Conservation (phyloP, 2,329 filamentous ascomycete species). For the Fusarium euwallaceae region DNA sequence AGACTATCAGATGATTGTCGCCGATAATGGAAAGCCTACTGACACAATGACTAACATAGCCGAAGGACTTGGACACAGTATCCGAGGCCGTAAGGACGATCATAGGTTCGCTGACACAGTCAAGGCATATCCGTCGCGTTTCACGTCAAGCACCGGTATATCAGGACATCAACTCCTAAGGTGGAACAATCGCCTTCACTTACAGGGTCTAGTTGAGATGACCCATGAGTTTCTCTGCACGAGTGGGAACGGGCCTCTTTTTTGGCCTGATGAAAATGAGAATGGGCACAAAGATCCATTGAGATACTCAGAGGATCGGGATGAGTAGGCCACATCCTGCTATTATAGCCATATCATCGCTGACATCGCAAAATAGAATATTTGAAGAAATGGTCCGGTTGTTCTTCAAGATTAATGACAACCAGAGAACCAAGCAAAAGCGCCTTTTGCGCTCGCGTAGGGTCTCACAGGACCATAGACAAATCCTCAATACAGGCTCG, state of each 20-base stretch:
- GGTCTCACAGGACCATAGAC: background rate
- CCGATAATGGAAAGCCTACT: background rate
- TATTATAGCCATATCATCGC: accelerated
- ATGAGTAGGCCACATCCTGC: background rate
- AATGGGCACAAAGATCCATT: background rate
- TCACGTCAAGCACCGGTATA: background rate
- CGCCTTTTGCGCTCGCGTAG: background rate
- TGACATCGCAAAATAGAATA: background rate
- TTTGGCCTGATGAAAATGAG: background rate
- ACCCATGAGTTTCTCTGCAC: slow-evolving; percentile 19
- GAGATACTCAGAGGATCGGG: background rate
- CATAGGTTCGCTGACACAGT: background rate
- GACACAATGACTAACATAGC: background rate
- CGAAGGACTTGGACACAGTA: background rate
- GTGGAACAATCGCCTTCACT: background rate
- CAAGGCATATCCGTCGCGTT: background rate
- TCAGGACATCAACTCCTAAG: background rate
- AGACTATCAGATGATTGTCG: background rate
- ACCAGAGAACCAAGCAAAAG: background rate
- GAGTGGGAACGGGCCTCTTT: background rate
- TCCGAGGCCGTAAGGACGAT: background rate
- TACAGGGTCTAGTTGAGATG: slow-evolving; percentile 7
- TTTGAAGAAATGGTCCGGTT: slow-evolving; percentile 7
- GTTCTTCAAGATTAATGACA: background rate
- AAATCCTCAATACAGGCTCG: background rate